Evolutionary conservation across 2,329 filamentous ascomycete species (phyloP), one percentile per base, ranked within the genome.

Genomic region (Xylariales sp.): DNA sequence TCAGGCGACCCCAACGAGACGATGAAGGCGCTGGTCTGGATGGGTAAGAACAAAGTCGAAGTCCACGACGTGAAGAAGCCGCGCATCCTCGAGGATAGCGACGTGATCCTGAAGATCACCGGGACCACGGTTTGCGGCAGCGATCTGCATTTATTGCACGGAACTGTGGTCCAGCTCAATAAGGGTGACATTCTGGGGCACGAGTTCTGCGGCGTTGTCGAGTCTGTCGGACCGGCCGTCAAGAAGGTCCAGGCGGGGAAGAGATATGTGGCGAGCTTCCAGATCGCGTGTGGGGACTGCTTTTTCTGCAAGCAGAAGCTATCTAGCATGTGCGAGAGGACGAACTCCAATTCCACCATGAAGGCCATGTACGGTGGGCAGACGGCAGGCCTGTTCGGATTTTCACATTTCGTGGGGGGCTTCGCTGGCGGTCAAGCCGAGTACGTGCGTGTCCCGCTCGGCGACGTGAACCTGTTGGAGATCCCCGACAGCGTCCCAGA

Each of bases 381-480:
- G 38, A 90, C 87, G 4, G 75, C 86, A 1, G 88, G 80, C 14
- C 81, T 86, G 49, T 85, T 86, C 53, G 82, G 83, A 2, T 86
- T 86, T 55, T 81, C 78, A 3, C 83, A 88, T 56, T 87, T 95
- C 57, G 89, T 86, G 0, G 88, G 88, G 5, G 89, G 89, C 0
- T 95, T 91, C 57, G 87, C 88, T 1, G 88, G 89, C 36, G 88
- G 88, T 0, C 89, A 95, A 62, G 85, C 88, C 4, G 89, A 95
- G 64, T 95, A 88, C 54, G 83, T 90, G 1, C 78, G 88, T 6
- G 87, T 94, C 6, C 88, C 89, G 0, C 77, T 82, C 21, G 88
- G 80, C 20, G 85, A 93, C 52, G 81, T 88, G 45, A 95, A 95
- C 56, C 69, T 95, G 16, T 71, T 95, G 10, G 80, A 83, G 53